These are phyloP conservation scores for Acarospora socialis DNA, from an alignment of 2,329 filamentous ascomycete species.

Conservation along the genomic window DNA sequence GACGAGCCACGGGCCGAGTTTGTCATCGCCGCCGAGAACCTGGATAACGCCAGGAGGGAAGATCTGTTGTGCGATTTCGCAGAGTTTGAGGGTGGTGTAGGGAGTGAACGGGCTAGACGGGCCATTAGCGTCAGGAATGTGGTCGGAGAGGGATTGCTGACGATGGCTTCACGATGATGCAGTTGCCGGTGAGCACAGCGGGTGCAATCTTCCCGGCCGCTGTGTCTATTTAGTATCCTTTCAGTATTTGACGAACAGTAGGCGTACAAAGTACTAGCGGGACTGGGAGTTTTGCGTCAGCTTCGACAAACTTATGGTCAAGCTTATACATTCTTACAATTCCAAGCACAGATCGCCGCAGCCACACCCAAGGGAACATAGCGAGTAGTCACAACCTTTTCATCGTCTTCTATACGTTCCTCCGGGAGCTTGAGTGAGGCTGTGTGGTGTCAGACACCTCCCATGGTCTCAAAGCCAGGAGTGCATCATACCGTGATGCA, in stretches of 20 bases:
- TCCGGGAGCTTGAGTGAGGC: too few relatives aligned
- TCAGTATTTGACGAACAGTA: background rate
- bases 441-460: too few relatives aligned
- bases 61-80: constrained; percentile 41
- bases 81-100: constrained; percentile 45
- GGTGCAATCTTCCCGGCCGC: constrained; percentile 41
- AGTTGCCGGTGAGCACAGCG: constrained; percentile 42
- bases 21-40: constrained; percentile 44
- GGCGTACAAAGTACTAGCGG: background rate
- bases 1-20: constrained; percentile 45
- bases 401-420: too few relatives aligned
- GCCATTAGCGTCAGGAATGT: background rate
- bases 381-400: constrained; percentile 1
- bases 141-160: background rate
- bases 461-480: too few relatives aligned
- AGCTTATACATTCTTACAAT: constrained; percentile 1
- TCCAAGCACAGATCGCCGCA: constrained; percentile 4
- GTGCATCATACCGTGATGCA: too few relatives aligned
- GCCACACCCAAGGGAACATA: constrained; percentile 2
- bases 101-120: constrained; percentile 23
- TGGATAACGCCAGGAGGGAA: constrained; percentile 52
- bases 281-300: background rate
- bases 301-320: background rate
- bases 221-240: too few relatives aligned
- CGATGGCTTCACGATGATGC: constrained; percentile 44